Evolutionary conservation across 2,329 filamentous ascomycete genomes (phyloP).

Genomic region (Clarireedia monteithiana): DNA sequence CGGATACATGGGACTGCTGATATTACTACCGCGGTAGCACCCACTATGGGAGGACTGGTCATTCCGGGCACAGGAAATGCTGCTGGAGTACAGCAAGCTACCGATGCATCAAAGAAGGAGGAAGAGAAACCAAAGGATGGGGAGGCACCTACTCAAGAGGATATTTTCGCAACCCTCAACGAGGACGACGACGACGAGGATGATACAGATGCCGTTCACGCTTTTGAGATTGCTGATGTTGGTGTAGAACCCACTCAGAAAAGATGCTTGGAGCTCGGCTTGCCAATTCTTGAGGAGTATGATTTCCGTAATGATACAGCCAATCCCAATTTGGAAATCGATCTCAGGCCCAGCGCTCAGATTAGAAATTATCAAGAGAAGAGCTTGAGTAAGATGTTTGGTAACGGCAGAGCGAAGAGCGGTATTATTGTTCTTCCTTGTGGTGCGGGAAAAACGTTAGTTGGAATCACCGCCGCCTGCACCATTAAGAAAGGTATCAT

Average conservation of each 20-base stretch:
- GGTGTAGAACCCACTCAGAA: slow-evolving; percentile 83
- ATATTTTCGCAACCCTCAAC: slow-evolving; percentile 66
- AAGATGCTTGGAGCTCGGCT: slow-evolving; percentile 77
- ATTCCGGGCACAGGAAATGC: slow-evolving; percentile 95
- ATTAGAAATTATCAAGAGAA: slow-evolving; percentile 96
- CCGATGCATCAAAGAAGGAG: slow-evolving; percentile 31
- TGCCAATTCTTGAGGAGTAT: slow-evolving; percentile 91
- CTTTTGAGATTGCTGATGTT: slow-evolving; percentile 81
- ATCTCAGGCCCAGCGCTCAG: slow-evolving; percentile 79
- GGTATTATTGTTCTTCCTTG: slow-evolving; percentile 96
- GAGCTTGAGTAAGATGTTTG: slow-evolving; percentile 98
- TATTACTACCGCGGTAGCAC: slow-evolving; percentile 73
- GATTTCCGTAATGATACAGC: slow-evolving; percentile 88
- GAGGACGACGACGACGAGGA: slow-evolving; percentile 80
- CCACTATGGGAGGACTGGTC: slow-evolving; percentile 78
- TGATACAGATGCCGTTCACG: slow-evolving; percentile 78
- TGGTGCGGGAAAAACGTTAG: slow-evolving; percentile 92
- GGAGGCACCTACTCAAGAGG: slow-evolving; percentile 50
- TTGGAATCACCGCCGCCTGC: slow-evolving; percentile 96
- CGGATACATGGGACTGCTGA: slow-evolving; percentile 63
- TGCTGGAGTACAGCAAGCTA: slow-evolving; percentile 73
- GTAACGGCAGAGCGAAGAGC: slow-evolving; percentile 92
- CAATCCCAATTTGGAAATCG: slow-evolving; percentile 89
- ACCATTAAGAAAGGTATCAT: slow-evolving; percentile 96
- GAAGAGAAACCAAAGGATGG: slow-evolving; percentile 38